Percentiles rank a stretch among this genome's conserved stretches.
phyloP scores from a whole-genome alignment of 768 basidiomycete species.

The Pisolithus microcarpus region DNA sequence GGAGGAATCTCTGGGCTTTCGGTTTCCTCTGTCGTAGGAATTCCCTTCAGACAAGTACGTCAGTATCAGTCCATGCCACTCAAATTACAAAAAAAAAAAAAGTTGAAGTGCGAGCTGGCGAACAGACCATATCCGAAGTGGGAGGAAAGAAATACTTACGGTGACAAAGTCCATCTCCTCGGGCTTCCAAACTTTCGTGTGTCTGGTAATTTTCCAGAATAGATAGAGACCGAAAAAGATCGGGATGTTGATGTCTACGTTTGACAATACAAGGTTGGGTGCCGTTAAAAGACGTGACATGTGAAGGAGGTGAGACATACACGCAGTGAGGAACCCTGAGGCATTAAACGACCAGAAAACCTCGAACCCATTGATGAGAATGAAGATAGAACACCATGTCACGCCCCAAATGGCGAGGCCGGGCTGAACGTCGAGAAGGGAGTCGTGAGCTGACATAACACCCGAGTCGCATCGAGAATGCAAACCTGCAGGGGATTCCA shows the following conservation, averaged over 20 bases:
- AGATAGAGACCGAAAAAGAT: slow-evolving; percentile 15
- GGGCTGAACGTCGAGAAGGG: slow-evolving; percentile 24
- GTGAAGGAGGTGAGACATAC: slow-evolving; percentile 21
- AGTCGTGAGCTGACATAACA: not conserved
- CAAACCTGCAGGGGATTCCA: slow-evolving; percentile 41
- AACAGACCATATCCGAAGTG: not conserved
- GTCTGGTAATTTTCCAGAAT: slow-evolving; percentile 15
- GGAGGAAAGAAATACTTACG: slow-evolving; percentile 27
- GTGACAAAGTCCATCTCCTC: slow-evolving; percentile 68
- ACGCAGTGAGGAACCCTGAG: slow-evolving; percentile 43
- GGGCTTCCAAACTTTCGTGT: slow-evolving; percentile 40
- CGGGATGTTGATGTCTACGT: slow-evolving; percentile 29
- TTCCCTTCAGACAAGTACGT: slow-evolving; percentile 1
- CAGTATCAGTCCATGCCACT: not conserved
- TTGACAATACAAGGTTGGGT: not conserved
- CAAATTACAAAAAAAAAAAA: not conserved
- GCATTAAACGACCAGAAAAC: slow-evolving; percentile 60
- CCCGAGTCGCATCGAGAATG: not conserved
- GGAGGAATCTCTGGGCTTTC: slow-evolving; percentile 8
- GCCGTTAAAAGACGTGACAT: not conserved
- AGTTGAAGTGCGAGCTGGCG: not conserved
- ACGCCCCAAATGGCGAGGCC: slow-evolving; percentile 66
- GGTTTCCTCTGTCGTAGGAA: slow-evolving; percentile 8
- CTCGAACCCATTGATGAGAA: slow-evolving; percentile 46
- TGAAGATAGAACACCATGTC: slow-evolving; percentile 54